These are phyloP conservation scores for Coprinopsis strossmayeri DNA, from an alignment of 768 basidiomycete species.

Conservation along the genomic window DNA sequence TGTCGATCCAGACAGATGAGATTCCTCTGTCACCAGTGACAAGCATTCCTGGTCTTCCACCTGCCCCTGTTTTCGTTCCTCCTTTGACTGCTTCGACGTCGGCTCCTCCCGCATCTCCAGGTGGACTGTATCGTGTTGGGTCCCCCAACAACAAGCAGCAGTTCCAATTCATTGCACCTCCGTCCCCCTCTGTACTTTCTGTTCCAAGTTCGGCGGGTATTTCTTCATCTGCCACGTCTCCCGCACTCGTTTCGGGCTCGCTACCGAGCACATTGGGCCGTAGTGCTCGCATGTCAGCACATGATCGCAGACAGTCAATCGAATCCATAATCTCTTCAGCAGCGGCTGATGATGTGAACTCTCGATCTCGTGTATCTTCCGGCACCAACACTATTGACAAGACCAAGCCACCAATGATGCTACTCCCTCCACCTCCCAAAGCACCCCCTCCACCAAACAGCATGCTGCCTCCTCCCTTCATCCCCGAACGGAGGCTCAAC, in stretches of 20 bases:
- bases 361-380: conserved; percentile 58
- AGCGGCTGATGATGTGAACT: conserved; percentile 34
- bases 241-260: conserved; percentile 47
- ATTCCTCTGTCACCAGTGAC: conserved; percentile 3
- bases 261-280: conserved; percentile 41
- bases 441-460: conserved; percentile 63
- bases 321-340: conserved; percentile 55
- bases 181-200: conserved; percentile 30
- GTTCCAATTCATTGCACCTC: conserved; percentile 62
- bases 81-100: conserved; percentile 17
- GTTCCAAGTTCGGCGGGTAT: conserved; percentile 19
- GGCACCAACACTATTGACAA: conserved; percentile 54
- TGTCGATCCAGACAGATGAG: conserved; percentile 74
- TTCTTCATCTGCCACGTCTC: conserved; percentile 23
- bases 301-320: conserved; percentile 65
- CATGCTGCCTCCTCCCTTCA: conserved; percentile 72
- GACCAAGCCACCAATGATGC: conserved; percentile 80
- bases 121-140: conserved; percentile 52
- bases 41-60: conserved; percentile 25
- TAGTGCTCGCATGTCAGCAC: conserved; percentile 36
- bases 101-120: conserved; percentile 20
- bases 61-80: conserved; percentile 25
- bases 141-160: conserved; percentile 33
- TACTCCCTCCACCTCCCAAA: conserved; percentile 72
- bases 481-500: conserved; percentile 57